Base-by-base conservation (phyloP, 1,139 yeast genomes). In the Pneumocystis wakefieldiae region DNA sequence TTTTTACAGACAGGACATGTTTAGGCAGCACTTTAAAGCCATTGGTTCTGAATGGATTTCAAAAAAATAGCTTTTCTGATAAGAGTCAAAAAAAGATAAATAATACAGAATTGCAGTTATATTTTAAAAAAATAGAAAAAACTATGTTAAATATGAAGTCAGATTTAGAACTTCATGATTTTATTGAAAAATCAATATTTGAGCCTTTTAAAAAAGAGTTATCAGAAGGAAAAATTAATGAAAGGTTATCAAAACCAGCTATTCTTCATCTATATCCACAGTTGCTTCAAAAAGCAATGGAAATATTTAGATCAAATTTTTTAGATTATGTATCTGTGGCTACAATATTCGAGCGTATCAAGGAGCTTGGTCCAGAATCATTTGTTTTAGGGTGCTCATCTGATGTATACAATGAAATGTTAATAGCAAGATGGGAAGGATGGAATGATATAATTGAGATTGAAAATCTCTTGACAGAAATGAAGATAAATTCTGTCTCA, bases 341-440 rank as follows among this genome's bases (percentile, higher is more conserved):
- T 7, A 67, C 78, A 2, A 64, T 78, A 35, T 78, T 78, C 66
- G 76, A 77, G 59, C 62, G 69, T 15, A 69, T 77, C 15, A 78
- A 77, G 64, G 70, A 71, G 15, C 70, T 70, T 57, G 73, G 76
- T 39, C 65, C 74, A 14, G 75, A 75, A 59, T 73, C 74, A 10
- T 77, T 74, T 63, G 71, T 76, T 32, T 71, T 72, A n/a, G 73
- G 78, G 0, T 76, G 80, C 63, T 73, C 77, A 3, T 73, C 73
- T 12, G 75, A 70, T 10, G 77, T 76, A 5, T 78, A 77, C 68
- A 78, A 78, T 67, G 71, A 71, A 62, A 71, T 76, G 59, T 67
- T 79, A 15, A 66, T 69, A 38, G 68, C 77, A 5, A 67, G 73
- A 15, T 79, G 81, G 81, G 69, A 73, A 48, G 70, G 69, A 61